phyloP scores from a whole-genome alignment of 1,139 yeast species.

The Yamadazyma atlantica region DNA sequence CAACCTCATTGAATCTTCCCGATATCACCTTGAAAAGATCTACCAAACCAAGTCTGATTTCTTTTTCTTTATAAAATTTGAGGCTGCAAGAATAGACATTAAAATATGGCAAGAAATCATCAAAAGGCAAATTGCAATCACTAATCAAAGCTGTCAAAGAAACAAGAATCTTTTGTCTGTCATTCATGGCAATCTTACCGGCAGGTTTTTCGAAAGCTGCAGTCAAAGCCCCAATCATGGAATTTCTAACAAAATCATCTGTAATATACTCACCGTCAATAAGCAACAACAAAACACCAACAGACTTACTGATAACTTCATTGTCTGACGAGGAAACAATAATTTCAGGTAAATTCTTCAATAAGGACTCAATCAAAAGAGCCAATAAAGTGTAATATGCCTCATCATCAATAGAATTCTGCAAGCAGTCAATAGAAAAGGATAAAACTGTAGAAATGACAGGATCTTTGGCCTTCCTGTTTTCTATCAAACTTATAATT shows the following conservation, averaged over 20 bases:
- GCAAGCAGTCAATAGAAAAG: slow-evolving; percentile 49
- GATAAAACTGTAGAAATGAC: slow-evolving; percentile 60
- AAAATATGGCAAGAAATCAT: slow-evolving; percentile 55
- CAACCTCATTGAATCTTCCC: slow-evolving; percentile 42
- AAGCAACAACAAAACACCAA: slow-evolving; percentile 53
- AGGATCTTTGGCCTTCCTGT: slow-evolving; percentile 61
- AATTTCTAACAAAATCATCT: slow-evolving; percentile 53
- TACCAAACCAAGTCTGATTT: slow-evolving; percentile 61
- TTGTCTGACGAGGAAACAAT: slow-evolving; percentile 43
- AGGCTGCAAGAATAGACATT: slow-evolving; percentile 59
- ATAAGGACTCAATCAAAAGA: slow-evolving; percentile 54
- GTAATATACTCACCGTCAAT: slow-evolving; percentile 62
- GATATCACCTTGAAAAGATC: slow-evolving; percentile 63
- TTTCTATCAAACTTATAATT: slow-evolving; percentile 53
- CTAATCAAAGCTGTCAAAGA: slow-evolving; percentile 56
- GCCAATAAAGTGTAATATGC: slow-evolving; percentile 50
- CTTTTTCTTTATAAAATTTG: slow-evolving; percentile 55
- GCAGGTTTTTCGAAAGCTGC: slow-evolving; percentile 63
- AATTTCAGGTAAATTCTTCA: slow-evolving; percentile 50
- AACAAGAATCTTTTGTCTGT: slow-evolving; percentile 58
- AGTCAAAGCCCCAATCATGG: slow-evolving; percentile 59
- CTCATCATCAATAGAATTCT: slow-evolving; percentile 41
- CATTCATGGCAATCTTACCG: slow-evolving; percentile 50
- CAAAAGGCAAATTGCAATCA: slow-evolving; percentile 53
- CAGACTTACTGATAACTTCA: slow-evolving; percentile 53